Evolutionary conservation across 2,329 filamentous ascomycete species (phyloP).

Genomic region (Ascochyta viciae-villosae): DNA sequence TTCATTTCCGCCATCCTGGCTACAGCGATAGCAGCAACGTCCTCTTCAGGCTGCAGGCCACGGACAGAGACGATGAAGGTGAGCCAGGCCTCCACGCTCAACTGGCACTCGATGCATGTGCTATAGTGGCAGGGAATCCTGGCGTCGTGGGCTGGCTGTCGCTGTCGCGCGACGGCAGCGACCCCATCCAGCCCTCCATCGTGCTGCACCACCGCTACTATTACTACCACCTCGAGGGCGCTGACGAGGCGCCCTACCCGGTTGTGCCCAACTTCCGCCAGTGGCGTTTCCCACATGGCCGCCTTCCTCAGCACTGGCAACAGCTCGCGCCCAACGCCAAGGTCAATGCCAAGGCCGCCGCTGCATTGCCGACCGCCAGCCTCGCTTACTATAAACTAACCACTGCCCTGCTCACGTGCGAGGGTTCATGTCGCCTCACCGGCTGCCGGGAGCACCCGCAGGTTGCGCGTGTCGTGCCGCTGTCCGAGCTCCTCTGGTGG

Average conservation of each 20-base stretch:
- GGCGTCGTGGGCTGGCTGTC: conserved; percentile 9
- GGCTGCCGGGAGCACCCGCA: conserved; percentile 13
- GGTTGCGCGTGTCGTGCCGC: conserved; percentile 13
- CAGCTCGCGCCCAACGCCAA: conserved; percentile 2
- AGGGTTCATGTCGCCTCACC: conserved; percentile 13
- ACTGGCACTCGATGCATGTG: conserved; percentile 17
- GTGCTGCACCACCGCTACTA: conserved; percentile 11
- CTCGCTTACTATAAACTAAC: conserved; percentile 11
- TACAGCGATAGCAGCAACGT: conserved; percentile 17
- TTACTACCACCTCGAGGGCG: conserved; percentile 12
- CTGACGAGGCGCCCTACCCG: conserved; percentile 7
- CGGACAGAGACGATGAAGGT: conserved; percentile 10
- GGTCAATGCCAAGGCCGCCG: background rate
- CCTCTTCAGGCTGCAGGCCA: conserved; percentile 16
- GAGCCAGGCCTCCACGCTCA: conserved; percentile 14
- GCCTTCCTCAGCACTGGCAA: conserved; percentile 11
- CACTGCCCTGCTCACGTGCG: conserved; percentile 7
- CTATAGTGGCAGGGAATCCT: conserved; percentile 10
- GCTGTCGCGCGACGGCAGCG: conserved; percentile 5
- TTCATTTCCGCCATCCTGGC: conserved; percentile 17
- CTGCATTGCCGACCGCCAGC: background rate
- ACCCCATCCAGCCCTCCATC: conserved; percentile 11
- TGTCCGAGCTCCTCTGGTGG: conserved; percentile 16
- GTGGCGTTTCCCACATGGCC: conserved; percentile 12
- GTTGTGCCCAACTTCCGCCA: conserved; percentile 13